Evolutionary conservation across 805 yeast species (phyloP).

Genomic region (Teunomyces funiuensis): DNA sequence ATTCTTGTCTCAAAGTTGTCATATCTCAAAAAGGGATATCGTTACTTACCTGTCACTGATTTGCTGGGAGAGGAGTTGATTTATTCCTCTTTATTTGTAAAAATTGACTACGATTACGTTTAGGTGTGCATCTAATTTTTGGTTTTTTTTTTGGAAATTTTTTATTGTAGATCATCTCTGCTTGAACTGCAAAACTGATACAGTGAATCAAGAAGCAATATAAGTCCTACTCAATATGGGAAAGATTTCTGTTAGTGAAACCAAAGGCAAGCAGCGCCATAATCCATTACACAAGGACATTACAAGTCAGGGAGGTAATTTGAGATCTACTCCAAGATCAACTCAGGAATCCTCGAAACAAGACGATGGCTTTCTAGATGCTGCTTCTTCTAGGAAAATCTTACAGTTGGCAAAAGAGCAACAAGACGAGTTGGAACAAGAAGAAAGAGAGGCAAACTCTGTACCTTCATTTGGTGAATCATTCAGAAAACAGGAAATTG

Average conservation of each 20-base stretch:
- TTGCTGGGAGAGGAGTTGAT: slow-evolving; percentile 72
- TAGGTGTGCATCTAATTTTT: slow-evolving; percentile 5
- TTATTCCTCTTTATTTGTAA: slow-evolving; percentile 51
- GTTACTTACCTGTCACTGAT: slow-evolving; percentile 79
- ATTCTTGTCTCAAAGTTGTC: slow-evolving; percentile 57
- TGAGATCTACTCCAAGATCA: slow-evolving; percentile 46
- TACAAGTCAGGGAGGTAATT: slow-evolving; percentile 69
- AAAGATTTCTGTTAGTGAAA: slow-evolving; percentile 52
- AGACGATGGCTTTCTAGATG: slow-evolving; percentile 62
- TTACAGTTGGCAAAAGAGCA: slow-evolving; percentile 88
- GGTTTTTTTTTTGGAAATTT: slow-evolving; percentile 2
- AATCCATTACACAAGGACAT: slow-evolving; percentile 80
- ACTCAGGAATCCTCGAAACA: slow-evolving; percentile 25
- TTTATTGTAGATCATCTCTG: slow-evolving; percentile 9
- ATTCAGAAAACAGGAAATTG: slow-evolving; percentile 20
- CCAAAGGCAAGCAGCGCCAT: slow-evolving; percentile 65
- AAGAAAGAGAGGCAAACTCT: slow-evolving; percentile 50
- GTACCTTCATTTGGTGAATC: slow-evolving; percentile 22
- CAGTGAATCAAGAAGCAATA: background rate
- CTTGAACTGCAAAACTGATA: background rate
- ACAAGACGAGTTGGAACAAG: slow-evolving; percentile 78
- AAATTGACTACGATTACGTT: slow-evolving; percentile 15
- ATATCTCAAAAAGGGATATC: slow-evolving; percentile 73
- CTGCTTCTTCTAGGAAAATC: slow-evolving; percentile 79
- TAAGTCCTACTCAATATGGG: slow-evolving; percentile 57